A percentile compares a stretch with the other conserved stretches of the same genome.
phyloP scores from a whole-genome alignment of 441 rosid genomes.

The Pelargonium australe region DNA sequence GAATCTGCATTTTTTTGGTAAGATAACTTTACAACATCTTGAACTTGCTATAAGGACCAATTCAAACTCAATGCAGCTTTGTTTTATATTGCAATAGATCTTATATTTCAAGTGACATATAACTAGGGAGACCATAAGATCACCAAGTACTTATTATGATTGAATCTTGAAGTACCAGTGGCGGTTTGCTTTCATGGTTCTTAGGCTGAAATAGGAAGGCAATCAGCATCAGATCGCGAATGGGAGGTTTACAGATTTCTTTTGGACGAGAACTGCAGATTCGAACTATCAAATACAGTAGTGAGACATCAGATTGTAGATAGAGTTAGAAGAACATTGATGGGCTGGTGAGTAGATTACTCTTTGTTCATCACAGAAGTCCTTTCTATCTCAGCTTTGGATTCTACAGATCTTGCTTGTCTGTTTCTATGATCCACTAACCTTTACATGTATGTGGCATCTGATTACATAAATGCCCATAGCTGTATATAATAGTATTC shows the following conservation, averaged over 20 bases:
- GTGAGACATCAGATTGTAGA: conserved; percentile 53
- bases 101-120: no score
- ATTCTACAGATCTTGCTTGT: no score
- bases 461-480: no score
- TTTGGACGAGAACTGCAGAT: conserved; percentile 48
- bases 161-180: not conserved
- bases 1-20: conserved; percentile 77
- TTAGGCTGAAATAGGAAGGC: conserved; percentile 73
- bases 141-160: not conserved
- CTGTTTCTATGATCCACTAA: no score
- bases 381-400: no score
- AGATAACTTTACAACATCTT: conserved; percentile 16
- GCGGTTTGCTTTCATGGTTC: conserved; percentile 5
- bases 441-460: no score
- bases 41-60: no score
- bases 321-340: conserved; percentile 61
- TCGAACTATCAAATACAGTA: conserved; percentile 24
- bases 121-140: no score
- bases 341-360: conserved; percentile 54
- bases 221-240: conserved; percentile 43
- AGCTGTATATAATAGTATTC: no score
- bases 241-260: conserved; percentile 85
- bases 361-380: no score
- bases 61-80: no score
- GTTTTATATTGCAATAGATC: no score